Evolutionary conservation across 2,329 filamentous ascomycete genomes (phyloP), one percentile per base, ranked within the genome.

Genomic region (Hymenoscyphus salicellus): DNA sequence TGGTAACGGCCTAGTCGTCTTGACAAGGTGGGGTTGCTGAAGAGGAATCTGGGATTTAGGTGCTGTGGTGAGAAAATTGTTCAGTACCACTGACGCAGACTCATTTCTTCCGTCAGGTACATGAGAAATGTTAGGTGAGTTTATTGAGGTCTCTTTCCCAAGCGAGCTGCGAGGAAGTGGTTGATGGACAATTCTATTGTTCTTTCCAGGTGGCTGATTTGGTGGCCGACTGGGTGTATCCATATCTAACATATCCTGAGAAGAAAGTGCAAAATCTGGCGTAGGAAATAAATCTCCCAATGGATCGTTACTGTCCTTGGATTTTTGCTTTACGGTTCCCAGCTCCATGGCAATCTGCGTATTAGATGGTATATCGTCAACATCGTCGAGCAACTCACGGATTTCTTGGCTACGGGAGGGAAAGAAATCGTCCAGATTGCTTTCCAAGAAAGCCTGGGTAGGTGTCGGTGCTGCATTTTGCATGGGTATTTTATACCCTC

Each of bases 401-500:
- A 79, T 77, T 71, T 85, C 82, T 69, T 88, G 85, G 0, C 83
- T 85, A 0, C 82, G 78, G n/a, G 80, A 82, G 0, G 83, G 83
- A 55, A 86, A 83, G 66, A 86, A 80, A 62, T 85, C 83, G 46
- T 85, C 83, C 7, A 83, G 70, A 65, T 84, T 78, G 49, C 72
- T 70, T 33, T 79, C 74, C 8, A 86, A 75, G n/a, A 86, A 84
- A 8, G 79, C 76, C 65, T 86, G 84, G 0, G 84, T 86, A 67
- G 81, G 83, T 32, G 75, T 73, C 6, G 78, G 78, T 20, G 69
- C 75, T 1, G 68, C 11, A 43, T 56, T 33, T 14, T 43, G 30
- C 20, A 33, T 20, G 46, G 17, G 32, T 10, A 11, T 23, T 28
- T 28, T 56, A 10, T 5, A 33, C 10, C 4, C 11, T 56, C 14